phyloP scores from a whole-genome alignment of 73 alveolate species.

The Breviolum minutum region DNA sequence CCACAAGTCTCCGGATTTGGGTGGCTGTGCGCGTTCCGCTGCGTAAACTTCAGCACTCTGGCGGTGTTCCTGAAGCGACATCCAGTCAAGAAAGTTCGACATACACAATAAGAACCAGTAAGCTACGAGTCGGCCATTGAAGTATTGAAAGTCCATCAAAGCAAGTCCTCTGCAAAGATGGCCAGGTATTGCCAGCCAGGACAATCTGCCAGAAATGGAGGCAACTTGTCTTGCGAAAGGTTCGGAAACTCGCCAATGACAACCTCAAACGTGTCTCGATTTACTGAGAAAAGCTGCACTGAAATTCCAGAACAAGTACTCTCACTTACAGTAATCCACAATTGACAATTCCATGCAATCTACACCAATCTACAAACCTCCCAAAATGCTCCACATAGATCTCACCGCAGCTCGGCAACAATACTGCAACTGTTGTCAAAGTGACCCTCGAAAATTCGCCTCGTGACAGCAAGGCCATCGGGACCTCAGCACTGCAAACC shows the following conservation, averaged over 20 bases:
- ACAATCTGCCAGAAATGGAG: slow-evolving; percentile 33
- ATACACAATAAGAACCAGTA: background rate
- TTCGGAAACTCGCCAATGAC: slow-evolving; percentile 75
- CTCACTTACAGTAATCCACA: background rate
- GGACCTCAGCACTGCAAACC: background rate
- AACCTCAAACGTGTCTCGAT: background rate
- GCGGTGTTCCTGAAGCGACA: slow-evolving; percentile 50
- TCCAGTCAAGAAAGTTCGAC: background rate
- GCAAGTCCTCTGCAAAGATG: slow-evolving; percentile 43
- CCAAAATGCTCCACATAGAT: background rate
- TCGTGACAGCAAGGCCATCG: slow-evolving; percentile 44
- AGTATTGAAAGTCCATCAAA: background rate
- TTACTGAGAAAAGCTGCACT: background rate
- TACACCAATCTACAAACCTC: background rate
- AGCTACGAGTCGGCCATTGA: background rate
- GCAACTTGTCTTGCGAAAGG: slow-evolving; percentile 14
- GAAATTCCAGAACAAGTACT: background rate
- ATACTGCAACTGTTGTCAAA: background rate
- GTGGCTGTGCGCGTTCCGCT: slow-evolving; percentile 66
- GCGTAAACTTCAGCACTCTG: slow-evolving; percentile 74
- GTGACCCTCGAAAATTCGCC: slow-evolving; percentile 6
- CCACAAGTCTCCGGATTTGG: slow-evolving; percentile 2
- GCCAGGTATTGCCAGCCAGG: slow-evolving; percentile 55
- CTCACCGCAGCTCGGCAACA: slow-evolving; percentile 18
- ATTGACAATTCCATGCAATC: background rate